Evolutionary conservation across 2,329 filamentous ascomycete genomes (phyloP).

Genomic region (Botryotinia calthae): DNA sequence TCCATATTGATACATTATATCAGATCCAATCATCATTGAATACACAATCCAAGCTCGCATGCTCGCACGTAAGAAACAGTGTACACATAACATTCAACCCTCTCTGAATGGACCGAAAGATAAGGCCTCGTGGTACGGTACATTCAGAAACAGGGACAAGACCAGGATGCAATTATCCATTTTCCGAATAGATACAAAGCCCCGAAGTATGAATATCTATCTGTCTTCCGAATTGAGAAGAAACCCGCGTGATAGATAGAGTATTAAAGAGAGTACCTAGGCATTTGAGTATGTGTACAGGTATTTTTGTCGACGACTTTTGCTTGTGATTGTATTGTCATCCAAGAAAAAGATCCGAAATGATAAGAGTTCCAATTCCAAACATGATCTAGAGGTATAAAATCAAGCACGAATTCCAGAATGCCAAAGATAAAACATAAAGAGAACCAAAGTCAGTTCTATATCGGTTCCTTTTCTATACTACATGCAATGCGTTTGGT

Average conservation of each 20-base stretch:
- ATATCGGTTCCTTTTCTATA: slow-evolving; percentile 35
- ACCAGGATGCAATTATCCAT: background rate
- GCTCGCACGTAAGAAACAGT: background rate
- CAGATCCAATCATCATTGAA: background rate
- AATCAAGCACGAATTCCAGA: background rate
- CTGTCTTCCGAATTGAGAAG: background rate
- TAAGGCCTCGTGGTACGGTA: slow-evolving; percentile 1
- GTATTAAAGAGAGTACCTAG: background rate
- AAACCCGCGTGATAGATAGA: background rate
- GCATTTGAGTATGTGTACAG: background rate
- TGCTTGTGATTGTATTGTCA: slow-evolving; percentile 14
- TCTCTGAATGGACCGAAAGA: slow-evolving; percentile 2
- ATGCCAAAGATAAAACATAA: background rate
- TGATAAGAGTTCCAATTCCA: background rate
- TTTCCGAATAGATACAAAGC: slow-evolving; percentile 7
- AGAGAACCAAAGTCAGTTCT: slow-evolving; percentile 12
- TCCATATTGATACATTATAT: background rate
- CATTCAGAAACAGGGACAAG: background rate
- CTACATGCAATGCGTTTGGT: slow-evolving; percentile 35
- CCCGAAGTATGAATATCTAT: background rate
- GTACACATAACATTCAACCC: background rate
- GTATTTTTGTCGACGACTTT: background rate
- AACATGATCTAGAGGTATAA: background rate
- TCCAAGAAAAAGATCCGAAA: background rate
- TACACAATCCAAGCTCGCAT: background rate